A percentile compares a stretch with the other conserved stretches of the same genome.
phyloP scores from a whole-genome alignment of 768 basidiomycete species.

The Phylloporus rhodoxanthus region DNA sequence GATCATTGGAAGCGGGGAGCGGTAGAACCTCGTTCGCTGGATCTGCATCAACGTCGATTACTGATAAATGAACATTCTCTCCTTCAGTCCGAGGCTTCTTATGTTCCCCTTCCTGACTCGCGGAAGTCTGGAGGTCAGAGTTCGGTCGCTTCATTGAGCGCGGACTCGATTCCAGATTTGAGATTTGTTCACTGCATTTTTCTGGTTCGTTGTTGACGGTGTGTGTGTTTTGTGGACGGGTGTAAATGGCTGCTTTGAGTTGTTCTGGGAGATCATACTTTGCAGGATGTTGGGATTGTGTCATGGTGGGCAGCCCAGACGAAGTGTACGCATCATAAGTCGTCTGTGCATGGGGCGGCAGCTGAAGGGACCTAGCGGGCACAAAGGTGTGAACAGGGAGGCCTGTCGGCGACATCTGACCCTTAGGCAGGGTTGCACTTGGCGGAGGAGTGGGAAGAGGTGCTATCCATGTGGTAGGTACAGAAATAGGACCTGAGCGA shows the following conservation, averaged over 20 bases:
- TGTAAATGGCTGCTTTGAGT: not conserved
- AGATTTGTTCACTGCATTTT: not conserved
- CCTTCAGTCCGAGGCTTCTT: slow-evolving; percentile 21
- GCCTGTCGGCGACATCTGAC: slow-evolving; percentile 6
- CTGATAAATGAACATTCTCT: not conserved
- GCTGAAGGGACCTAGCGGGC: slow-evolving; percentile 7
- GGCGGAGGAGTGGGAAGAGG: slow-evolving; percentile 21
- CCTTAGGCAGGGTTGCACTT: slow-evolving; percentile 3
- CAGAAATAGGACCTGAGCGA: slow-evolving; percentile 7
- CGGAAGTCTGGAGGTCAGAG: slow-evolving; percentile 5
- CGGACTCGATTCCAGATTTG: not conserved
- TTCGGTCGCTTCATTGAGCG: slow-evolving; percentile 16
- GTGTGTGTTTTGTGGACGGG: not conserved
- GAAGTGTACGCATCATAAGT: not conserved
- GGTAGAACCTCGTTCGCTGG: not conserved
- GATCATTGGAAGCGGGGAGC: not conserved
- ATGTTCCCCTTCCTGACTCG: slow-evolving; percentile 6
- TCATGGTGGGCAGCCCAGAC: slow-evolving; percentile 1
- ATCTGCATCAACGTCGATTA: not conserved
- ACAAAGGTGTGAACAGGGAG: slow-evolving; percentile 11
- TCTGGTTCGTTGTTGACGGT: not conserved
- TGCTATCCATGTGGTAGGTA: slow-evolving; percentile 13
- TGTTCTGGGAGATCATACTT: slow-evolving; percentile 5
- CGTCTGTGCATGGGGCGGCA: slow-evolving; percentile 1
- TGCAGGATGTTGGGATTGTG: slow-evolving; percentile 1